Evolutionary conservation across 2,329 filamentous ascomycete genomes (phyloP).

Genomic region (Grosmannia huntii): DNA sequence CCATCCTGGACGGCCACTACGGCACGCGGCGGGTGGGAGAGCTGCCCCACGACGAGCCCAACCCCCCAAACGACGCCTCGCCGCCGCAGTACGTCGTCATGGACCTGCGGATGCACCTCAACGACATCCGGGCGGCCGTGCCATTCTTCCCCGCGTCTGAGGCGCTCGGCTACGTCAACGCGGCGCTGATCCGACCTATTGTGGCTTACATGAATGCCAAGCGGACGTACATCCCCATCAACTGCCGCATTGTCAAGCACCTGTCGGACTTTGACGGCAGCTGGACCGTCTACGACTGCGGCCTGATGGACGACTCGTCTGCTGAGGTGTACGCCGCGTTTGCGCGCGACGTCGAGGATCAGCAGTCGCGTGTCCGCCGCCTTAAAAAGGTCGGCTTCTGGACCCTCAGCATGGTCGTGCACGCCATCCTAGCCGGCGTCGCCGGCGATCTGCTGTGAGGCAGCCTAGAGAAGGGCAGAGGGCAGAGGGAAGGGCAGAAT

Average conservation of each 20-base stretch:
- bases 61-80: conserved; percentile 25
- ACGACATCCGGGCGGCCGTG: conserved; percentile 85
- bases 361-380: conserved; percentile 70
- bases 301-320: conserved; percentile 84
- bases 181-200: conserved; percentile 86
- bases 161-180: conserved; percentile 61
- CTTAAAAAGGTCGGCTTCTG: conserved; percentile 92
- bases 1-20: conserved; percentile 37
- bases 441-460: conserved; percentile 57
- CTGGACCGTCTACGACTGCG: conserved; percentile 90
- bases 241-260: conserved; percentile 85
- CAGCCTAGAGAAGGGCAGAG: too few species aligned
- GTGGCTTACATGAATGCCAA: conserved; percentile 97
- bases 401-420: conserved; percentile 83
- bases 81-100: conserved; percentile 77
- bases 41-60: not conserved
- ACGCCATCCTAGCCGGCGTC: conserved; percentile 90
- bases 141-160: conserved; percentile 56
- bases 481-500: too few species aligned
- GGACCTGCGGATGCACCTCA: conserved; percentile 88
- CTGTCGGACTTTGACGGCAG: conserved; percentile 83
- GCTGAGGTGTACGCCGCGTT: conserved; percentile 94
- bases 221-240: conserved; percentile 88
- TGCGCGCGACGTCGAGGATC: conserved; percentile 78
- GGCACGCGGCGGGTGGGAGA: not conserved